Evolutionary conservation across 768 basidiomycete genomes (phyloP), one percentile per base, ranked within the genome.

Genomic region (Hericium erinaceus): DNA sequence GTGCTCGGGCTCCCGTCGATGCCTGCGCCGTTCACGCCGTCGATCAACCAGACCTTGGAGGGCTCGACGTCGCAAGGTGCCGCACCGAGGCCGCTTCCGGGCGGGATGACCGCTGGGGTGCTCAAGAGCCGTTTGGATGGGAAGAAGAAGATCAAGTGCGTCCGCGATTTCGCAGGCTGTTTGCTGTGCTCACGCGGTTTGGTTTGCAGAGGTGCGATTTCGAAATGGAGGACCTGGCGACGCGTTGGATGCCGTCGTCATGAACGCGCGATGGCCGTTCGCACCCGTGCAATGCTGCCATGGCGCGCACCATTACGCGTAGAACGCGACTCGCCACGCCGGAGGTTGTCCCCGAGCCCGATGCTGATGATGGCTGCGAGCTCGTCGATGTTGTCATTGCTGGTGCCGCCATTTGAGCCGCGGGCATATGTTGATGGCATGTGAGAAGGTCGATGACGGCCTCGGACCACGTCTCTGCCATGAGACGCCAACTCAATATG

Each of bases 151-250:
- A 72, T 82, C 65, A 89, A 87, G 85, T 89, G 68, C 64, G 79
- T 73, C 54, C 51, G 15, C 13, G 49, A 7, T 48, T 37, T 38
- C 15, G 6, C 39, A 16, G 15, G 44, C 3, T 15, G 20, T 24
- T 56, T 44, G 26, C 26, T 26, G 38, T 39, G 53, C 39, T 40
- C 24, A 60, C 55, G 10, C 16, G 50, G 48, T 10, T 59, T 58
- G 28, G n/a, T 39, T 13, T 15, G 51, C 66, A 87, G 87, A 72
- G 85, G 85, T 7, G 82, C 82, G 22, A 67, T 92, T 59, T 73
- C 93, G 90, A 95, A 71, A 92, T 93, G 91, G 80, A 85, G 59
- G 78, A 76, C 24, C 69, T 95, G 58, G 89, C 91, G 3, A 81
- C 80, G 53, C 64, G 71, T 28, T 95, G 92, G 92, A 80, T 74